Percentiles rank a stretch among this genome's conserved stretches.
Evolutionary conservation across 2,329 filamentous ascomycete genomes (phyloP).

Genomic region (Neofusicoccum sp.): DNA sequence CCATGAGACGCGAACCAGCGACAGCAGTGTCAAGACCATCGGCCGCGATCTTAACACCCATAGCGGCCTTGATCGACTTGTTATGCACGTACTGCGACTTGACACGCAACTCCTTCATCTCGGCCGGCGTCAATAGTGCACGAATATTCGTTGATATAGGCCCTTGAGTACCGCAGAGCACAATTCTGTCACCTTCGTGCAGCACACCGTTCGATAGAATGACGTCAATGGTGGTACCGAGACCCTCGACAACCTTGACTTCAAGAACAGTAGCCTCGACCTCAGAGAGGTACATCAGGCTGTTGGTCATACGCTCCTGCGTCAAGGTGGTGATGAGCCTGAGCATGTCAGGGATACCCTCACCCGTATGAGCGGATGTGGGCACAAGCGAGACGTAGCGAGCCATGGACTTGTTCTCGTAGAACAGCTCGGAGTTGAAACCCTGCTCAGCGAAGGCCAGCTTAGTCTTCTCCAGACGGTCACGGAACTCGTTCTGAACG

Average conservation of each 20-base stretch:
- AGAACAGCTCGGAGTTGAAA: constrained; percentile 97
- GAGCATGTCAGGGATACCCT: constrained; percentile 98
- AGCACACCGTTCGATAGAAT: constrained; percentile 95
- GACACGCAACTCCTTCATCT: constrained; percentile 89
- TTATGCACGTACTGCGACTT: constrained; percentile 98
- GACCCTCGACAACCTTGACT: constrained; percentile 98
- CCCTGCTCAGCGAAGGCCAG: constrained; percentile 93
- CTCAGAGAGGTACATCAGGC: constrained; percentile 97
- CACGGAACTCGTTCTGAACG: constrained; percentile 91
- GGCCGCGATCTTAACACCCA: constrained; percentile 98
- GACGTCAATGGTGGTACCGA: constrained; percentile 98
- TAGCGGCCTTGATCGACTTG: constrained; percentile 96
- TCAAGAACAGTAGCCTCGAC: constrained; percentile 97
- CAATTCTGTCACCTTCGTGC: constrained; percentile 89
- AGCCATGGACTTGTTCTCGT: constrained; percentile 97
- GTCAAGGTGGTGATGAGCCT: constrained; percentile 91
- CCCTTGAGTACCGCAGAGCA: constrained; percentile 95
- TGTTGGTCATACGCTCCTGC: constrained; percentile 95
- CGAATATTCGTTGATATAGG: constrained; percentile 94
- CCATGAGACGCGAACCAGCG: constrained; percentile 90
- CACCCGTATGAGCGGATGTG: constrained; percentile 96
- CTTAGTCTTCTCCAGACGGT: constrained; percentile 88
- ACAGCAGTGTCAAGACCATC: constrained; percentile 96
- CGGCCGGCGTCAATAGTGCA: constrained; percentile 88
- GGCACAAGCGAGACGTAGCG: constrained; percentile 94